Evolutionary conservation across 1,139 yeast species (phyloP), one percentile per base, ranked within the genome.

Genomic region (Nakaseomyces sp.): DNA sequence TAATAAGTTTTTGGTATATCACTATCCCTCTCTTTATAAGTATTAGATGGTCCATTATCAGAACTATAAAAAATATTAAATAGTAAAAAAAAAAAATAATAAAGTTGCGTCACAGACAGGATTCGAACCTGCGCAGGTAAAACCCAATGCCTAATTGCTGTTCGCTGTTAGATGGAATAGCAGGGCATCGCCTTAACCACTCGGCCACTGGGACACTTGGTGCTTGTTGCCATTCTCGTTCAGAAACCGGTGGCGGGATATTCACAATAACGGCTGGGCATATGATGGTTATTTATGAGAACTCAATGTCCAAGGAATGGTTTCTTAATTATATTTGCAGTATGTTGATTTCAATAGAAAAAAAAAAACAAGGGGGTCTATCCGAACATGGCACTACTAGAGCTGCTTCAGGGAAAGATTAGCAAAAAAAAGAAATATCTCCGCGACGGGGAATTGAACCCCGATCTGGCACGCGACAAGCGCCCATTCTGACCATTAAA

Each of bases 181-280:
- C 83, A 78, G 85, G 84, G 84, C 80, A 77, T 76, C 85, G 83
- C 85, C 84, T 79, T 79, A 79, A 79, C 85, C 85, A 77, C 85
- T 79, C 85, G 84, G 84, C 82, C 84, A 79, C 83, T 75, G 82
- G 71, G 68, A 72, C 77, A 29, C 32, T 22, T 22, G 24, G 24
- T 22, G 9, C 24, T 22, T 29, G 32, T 15, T 29, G 32, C 9
- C 24, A 22, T 2, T 22, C 9, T 22, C 9, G 3, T 22, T 2
- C 6, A 22, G 3, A 7, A n/a, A n/a, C n/a, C n/a, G n/a, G n/a
- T n/a, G n/a, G n/a, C n/a, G n/a, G n/a, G n/a, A n/a, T n/a, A n/a
- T n/a, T n/a, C n/a, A n/a, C n/a, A n/a, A n/a, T n/a, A n/a, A n/a
- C n/a, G n/a, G n/a, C n/a, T n/a, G n/a, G n/a, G 24, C 2, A 22